phyloP scores from a whole-genome alignment of 2,329 filamentous ascomycete species.

The Ambrosiella xylebori region DNA sequence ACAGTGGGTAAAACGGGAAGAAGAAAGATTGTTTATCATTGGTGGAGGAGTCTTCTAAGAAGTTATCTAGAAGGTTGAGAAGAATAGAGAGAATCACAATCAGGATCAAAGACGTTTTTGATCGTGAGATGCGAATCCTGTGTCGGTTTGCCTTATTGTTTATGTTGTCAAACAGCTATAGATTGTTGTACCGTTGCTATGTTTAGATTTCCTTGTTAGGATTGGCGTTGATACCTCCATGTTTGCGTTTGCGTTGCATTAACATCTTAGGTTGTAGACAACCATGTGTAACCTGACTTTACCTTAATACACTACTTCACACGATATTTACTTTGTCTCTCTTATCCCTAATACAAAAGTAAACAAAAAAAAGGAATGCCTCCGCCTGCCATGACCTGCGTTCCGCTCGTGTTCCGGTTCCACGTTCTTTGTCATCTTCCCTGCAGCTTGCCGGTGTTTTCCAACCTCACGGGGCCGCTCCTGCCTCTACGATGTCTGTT shows the following conservation, averaged over 20 bases:
- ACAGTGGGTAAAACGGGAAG: slow-evolving; percentile 80
- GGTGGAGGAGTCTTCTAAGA: slow-evolving; percentile 70
- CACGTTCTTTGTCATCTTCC: slow-evolving; percentile 2
- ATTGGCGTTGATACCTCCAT: neutral
- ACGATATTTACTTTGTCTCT: neutral
- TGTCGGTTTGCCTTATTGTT: neutral
- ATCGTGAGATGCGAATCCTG: neutral
- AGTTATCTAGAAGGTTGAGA: neutral
- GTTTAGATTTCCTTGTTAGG: neutral
- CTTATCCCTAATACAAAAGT: neutral
- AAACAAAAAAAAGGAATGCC: neutral
- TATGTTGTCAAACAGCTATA: neutral
- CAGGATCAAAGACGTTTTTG: neutral
- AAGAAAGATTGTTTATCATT: slow-evolving; percentile 90
- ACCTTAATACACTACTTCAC: slow-evolving; percentile 4
- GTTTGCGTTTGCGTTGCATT: neutral
- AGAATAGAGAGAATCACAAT: neutral
- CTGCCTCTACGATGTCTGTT: neutral
- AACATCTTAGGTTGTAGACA: neutral
- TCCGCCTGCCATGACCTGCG: neutral
- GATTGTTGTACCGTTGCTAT: neutral
- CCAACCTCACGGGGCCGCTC: neutral
- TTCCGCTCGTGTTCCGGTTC: neutral
- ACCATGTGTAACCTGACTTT: slow-evolving; percentile 1
- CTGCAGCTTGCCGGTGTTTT: neutral